Percentiles rank a stretch among this genome's conserved stretches.
Conservation (phyloP, 208 protist species). For the Wallacemonas sp. region DNA sequence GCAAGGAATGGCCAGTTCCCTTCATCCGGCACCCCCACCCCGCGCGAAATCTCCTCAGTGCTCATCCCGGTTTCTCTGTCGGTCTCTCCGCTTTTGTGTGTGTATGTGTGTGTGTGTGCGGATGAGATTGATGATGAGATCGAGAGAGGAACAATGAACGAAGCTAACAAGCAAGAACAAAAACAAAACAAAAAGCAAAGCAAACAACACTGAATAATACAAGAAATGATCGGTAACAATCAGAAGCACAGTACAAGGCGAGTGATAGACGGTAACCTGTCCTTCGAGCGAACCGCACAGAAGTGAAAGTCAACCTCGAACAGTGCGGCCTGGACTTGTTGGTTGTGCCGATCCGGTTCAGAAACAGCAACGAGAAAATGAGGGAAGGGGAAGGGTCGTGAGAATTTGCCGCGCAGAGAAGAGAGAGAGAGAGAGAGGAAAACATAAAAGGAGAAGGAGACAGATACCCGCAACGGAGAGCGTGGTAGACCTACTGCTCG, state of each 20-base stretch:
- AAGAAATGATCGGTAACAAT: neutral
- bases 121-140: neutral
- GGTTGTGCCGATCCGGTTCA: neutral
- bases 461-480: too few species aligned
- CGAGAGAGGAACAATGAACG: constrained; percentile 14
- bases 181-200: neutral
- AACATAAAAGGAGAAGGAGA: too few species aligned
- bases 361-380: neutral
- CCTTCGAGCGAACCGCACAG: too few species aligned
- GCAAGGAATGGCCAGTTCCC: constrained; percentile 1
- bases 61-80: too few species aligned
- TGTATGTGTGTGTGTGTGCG: neutral
- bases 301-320: too few species aligned
- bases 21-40: neutral
- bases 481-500: too few species aligned
- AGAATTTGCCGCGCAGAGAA: neutral
- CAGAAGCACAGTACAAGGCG: neutral
- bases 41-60: neutral
- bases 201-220: constrained; percentile 11
- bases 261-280: too few species aligned
- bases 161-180: neutral
- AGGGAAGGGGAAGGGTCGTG: constrained; percentile 9
- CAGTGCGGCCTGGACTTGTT: neutral
- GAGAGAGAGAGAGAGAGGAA: neutral
- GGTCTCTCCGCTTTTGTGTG: too few species aligned